These are phyloP conservation scores for Mycena albidolilacea DNA, from an alignment of 768 basidiomycete genomes.

Conservation along the genomic window DNA sequence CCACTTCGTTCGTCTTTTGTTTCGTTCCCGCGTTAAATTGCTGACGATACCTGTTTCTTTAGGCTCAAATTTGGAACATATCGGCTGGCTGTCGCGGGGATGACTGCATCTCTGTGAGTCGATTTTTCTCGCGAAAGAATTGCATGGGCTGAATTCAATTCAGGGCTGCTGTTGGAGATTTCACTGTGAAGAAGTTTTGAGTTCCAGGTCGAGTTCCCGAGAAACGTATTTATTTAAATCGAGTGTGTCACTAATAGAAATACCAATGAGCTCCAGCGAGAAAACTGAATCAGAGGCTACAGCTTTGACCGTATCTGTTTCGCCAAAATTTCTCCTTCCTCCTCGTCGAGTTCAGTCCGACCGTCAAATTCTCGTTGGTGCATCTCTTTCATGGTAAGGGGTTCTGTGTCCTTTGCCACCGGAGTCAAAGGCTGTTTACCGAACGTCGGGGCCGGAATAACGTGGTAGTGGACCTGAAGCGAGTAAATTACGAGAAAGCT, in stretches of 20 bases:
- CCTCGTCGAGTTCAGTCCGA: conserved; percentile 72
- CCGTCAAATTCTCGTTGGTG: conserved; percentile 72
- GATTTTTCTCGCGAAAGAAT: background rate
- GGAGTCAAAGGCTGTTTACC: conserved; percentile 38
- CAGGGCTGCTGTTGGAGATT: conserved; percentile 15
- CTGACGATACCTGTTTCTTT: background rate
- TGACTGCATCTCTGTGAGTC: conserved; percentile 6
- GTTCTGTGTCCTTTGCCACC: conserved; percentile 34
- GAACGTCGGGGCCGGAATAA: conserved; percentile 78
- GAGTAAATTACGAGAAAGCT: background rate
- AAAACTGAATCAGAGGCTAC: conserved; percentile 13
- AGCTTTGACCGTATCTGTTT: conserved; percentile 56
- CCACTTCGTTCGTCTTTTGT: background rate
- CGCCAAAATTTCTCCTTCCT: conserved; percentile 64
- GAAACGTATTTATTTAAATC: background rate
- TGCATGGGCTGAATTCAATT: background rate
- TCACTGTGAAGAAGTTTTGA: conserved; percentile 15
- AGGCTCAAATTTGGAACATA: conserved; percentile 24
- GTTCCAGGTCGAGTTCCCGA: no score
- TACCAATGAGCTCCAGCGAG: background rate
- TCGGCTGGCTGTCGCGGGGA: conserved; percentile 14
- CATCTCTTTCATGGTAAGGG: conserved; percentile 67
- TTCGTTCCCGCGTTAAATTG: background rate
- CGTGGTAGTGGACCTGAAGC: conserved; percentile 79
- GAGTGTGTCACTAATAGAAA: background rate